Conservation (phyloP, 2,329 filamentous ascomycete species). For the Trichoderma semiorbis region DNA sequence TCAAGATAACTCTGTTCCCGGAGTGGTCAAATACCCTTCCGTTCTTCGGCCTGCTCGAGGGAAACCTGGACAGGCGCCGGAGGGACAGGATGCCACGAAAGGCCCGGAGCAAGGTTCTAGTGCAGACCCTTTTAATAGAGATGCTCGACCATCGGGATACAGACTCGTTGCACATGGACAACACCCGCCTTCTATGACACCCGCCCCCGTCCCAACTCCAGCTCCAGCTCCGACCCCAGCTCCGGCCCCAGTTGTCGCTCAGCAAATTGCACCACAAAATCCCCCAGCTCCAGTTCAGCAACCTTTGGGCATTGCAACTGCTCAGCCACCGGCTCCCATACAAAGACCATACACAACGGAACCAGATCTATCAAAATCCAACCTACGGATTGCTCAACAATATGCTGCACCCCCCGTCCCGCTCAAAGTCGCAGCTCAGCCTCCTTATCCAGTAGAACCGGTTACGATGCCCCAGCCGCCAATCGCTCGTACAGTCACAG, state of each 20-base stretch:
- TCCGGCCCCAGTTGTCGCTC: background rate
- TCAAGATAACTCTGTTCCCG: background rate
- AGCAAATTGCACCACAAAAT: background rate
- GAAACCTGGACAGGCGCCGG: background rate
- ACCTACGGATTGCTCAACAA: background rate
- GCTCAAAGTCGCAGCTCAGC: background rate
- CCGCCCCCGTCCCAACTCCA: background rate
- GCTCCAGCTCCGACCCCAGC: background rate
- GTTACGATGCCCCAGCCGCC: background rate
- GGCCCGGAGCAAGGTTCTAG: background rate
- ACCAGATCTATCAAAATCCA: background rate
- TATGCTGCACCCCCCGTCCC: background rate
- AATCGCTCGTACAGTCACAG: background rate
- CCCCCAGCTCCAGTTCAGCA: background rate
- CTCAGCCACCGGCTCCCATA: background rate
- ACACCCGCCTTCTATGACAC: conserved; percentile 16
- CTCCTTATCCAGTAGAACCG: conserved; percentile 3
- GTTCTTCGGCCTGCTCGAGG: conserved; percentile 22
- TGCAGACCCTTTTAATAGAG: background rate
- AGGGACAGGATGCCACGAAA: background rate
- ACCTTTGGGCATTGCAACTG: background rate
- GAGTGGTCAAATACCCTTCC: conserved; percentile 20
- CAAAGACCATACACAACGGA: background rate
- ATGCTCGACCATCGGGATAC: background rate
- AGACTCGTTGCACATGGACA: background rate